These are phyloP conservation scores for Clathrus columnatus DNA, from an alignment of 768 basidiomycete species.

Conservation along the genomic window DNA sequence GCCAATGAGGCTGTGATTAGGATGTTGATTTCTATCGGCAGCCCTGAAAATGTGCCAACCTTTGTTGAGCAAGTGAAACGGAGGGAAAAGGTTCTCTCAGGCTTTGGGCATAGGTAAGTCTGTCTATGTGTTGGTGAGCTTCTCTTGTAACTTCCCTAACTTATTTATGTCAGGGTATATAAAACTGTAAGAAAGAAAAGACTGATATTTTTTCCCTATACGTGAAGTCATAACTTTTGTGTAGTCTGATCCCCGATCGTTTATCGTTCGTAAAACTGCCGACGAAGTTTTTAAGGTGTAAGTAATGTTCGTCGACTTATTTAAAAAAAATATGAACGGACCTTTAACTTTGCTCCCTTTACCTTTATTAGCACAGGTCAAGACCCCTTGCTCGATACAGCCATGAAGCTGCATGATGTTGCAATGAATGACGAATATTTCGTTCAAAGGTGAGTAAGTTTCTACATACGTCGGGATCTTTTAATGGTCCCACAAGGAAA, in stretches of 20 bases:
- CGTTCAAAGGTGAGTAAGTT: slow-evolving; percentile 38
- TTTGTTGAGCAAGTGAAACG: slow-evolving; percentile 84
- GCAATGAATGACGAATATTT: slow-evolving; percentile 92
- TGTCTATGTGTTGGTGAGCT: background rate
- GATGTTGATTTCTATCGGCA: slow-evolving; percentile 86
- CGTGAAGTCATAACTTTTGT: background rate
- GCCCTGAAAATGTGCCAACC: slow-evolving; percentile 75
- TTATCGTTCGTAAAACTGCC: slow-evolving; percentile 83
- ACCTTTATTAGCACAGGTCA: slow-evolving; percentile 56
- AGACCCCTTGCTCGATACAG: slow-evolving; percentile 79
- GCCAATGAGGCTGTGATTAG: slow-evolving; percentile 93
- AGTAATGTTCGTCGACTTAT: slow-evolving; percentile 19
- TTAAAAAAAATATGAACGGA: background rate
- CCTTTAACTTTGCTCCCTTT: slow-evolving; percentile 1
- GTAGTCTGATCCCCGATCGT: slow-evolving; percentile 84
- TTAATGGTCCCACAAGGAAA: slow-evolving; percentile 28
- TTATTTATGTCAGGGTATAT: slow-evolving; percentile 42
- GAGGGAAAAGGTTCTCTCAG: slow-evolving; percentile 81
- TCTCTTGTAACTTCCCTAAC: background rate
- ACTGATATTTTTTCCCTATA: background rate
- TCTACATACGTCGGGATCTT: background rate
- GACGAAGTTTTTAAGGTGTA: slow-evolving; percentile 88
- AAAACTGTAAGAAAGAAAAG: slow-evolving; percentile 44
- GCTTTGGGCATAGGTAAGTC: slow-evolving; percentile 76
- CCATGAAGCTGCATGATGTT: slow-evolving; percentile 79